These are phyloP conservation scores for Microdochium paspali DNA, from an alignment of 2,329 filamentous ascomycete genomes.

Conservation along the genomic window DNA sequence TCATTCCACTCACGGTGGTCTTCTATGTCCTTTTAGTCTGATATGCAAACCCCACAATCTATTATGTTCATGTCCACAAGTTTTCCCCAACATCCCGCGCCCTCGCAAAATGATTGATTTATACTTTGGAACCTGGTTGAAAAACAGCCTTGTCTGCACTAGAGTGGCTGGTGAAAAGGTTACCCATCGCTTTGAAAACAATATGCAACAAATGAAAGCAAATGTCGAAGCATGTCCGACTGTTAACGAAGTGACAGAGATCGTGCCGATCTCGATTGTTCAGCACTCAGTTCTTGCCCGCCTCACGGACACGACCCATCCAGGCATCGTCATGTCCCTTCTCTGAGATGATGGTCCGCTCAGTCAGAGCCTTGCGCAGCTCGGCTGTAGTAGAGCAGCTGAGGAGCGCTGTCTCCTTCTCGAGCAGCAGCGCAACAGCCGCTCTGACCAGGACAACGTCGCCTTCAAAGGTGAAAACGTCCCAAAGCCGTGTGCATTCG, in stretches of 20 bases:
- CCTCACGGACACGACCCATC: conserved; percentile 14
- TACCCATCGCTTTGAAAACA: background rate
- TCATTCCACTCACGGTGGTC: no score
- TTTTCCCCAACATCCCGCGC: background rate
- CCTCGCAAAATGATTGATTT: background rate
- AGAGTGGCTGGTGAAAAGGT: background rate
- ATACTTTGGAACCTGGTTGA: background rate
- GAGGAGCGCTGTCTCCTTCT: conserved; percentile 41
- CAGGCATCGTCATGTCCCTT: conserved; percentile 16
- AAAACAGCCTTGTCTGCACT: background rate
- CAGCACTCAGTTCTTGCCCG: conserved; percentile 8
- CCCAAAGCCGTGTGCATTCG: conserved; percentile 65
- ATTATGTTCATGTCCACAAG: background rate
- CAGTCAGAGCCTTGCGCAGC: conserved; percentile 26
- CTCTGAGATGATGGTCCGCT: conserved; percentile 11
- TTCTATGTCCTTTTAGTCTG: no score
- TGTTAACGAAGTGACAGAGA: background rate
- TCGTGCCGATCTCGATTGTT: background rate
- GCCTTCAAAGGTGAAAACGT: conserved; percentile 75
- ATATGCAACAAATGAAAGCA: background rate
- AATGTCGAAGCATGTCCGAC: background rate
- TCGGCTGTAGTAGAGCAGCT: conserved; percentile 33
- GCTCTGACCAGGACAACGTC: conserved; percentile 63
- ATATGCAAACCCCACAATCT: no score
- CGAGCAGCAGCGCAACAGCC: conserved; percentile 56